Percentiles rank a stretch among this genome's conserved stretches.
phyloP scores from a whole-genome alignment of 768 basidiomycete genomes.

The Kondoa subrosea region DNA sequence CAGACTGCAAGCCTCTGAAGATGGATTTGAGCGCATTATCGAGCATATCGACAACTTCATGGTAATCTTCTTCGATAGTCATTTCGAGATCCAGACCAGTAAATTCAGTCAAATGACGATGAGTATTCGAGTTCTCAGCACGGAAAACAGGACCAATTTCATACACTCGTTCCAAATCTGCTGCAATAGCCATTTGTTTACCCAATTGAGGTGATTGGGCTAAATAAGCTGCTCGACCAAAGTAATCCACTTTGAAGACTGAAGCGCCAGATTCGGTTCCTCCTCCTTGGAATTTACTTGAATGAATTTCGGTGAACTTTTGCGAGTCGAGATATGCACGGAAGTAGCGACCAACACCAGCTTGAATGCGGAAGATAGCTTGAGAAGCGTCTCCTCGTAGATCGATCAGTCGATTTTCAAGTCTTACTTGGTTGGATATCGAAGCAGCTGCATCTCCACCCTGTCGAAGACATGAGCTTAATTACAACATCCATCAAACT shows the following conservation, averaged over 20 bases:
- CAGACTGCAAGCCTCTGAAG: constrained; percentile 61
- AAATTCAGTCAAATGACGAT: constrained; percentile 90
- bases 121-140: constrained; percentile 72
- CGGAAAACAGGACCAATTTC: constrained; percentile 89
- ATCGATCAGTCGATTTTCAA: constrained; percentile 83
- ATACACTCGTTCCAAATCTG: constrained; percentile 93
- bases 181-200: constrained; percentile 97
- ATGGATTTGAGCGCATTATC: constrained; percentile 68
- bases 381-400: constrained; percentile 83
- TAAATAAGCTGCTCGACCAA: constrained; percentile 74
- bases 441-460: constrained; percentile 23
- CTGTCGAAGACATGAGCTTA: not conserved
- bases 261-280: constrained; percentile 91
- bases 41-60: constrained; percentile 83
- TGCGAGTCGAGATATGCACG: constrained; percentile 52
- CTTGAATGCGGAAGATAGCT: constrained; percentile 78
- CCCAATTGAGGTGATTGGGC: constrained; percentile 92
- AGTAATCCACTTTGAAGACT: constrained; percentile 92
- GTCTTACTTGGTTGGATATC: constrained; percentile 73
- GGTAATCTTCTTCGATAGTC: constrained; percentile 92
- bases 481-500: constrained; percentile 47
- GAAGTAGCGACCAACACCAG: constrained; percentile 69
- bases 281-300: constrained; percentile 42
- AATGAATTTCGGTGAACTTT: constrained; percentile 88
- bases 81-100: constrained; percentile 96